Evolutionary conservation across 495 filamentous ascomycete genomes (phyloP).

Genomic region (Parathielavia appendiculata): DNA sequence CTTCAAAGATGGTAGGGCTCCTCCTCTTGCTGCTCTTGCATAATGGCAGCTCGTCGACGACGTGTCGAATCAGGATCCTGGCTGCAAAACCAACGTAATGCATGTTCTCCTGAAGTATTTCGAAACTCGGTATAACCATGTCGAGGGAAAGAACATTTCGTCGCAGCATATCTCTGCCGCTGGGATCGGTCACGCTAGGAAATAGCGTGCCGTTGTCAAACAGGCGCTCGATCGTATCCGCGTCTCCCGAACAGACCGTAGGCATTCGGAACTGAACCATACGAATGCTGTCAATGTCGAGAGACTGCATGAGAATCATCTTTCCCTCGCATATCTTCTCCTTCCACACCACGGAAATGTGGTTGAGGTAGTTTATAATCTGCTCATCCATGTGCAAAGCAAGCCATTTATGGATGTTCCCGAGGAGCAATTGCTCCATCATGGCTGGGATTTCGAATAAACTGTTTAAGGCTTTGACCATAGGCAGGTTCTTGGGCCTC

Average conservation of each 20-base stretch:
- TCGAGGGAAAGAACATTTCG: conserved; percentile 15
- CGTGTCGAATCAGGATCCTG: conserved; percentile 14
- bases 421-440: conserved; percentile 8
- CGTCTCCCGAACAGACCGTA: conserved; percentile 11
- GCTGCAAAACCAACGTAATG: conserved; percentile 12
- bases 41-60: conserved; percentile 13
- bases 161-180: conserved; percentile 13
- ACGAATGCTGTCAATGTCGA: conserved; percentile 15
- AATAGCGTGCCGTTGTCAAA: conserved; percentile 17
- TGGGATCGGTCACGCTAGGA: conserved; percentile 6
- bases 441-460: conserved; percentile 7
- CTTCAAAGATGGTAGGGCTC: conserved; percentile 16
- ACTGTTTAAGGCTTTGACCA: conserved; percentile 7
- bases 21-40: conserved; percentile 15
- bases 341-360: conserved; percentile 9
- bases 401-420: conserved; percentile 11
- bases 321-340: not conserved
- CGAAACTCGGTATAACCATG: conserved; percentile 17
- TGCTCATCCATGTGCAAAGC: conserved; percentile 7
- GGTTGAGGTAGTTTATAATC: conserved; percentile 7
- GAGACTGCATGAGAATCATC: conserved; percentile 3
- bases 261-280: conserved; percentile 16
- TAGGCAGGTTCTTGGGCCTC: conserved; percentile 9
- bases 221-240: conserved; percentile 15
- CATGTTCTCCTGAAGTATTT: conserved; percentile 16